Evolutionary conservation across 495 filamentous ascomycete genomes (phyloP).

Genomic region (Astrocystis sublimbata): DNA sequence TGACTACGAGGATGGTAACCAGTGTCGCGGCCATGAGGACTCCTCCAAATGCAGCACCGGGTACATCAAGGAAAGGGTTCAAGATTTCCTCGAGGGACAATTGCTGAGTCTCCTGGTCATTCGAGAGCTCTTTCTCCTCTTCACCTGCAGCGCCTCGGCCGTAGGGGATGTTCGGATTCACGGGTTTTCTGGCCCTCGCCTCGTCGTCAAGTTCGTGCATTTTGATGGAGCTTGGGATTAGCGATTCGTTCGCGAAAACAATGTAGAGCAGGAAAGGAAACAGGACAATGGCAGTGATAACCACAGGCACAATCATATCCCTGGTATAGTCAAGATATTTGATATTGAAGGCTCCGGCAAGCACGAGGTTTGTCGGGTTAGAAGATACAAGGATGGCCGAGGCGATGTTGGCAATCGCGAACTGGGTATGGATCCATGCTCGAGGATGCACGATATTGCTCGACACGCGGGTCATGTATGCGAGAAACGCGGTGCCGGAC

Average conservation of each 20-base stretch:
- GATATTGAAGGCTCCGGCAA: conserved; percentile 66
- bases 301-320: conserved; percentile 68
- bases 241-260: conserved; percentile 59
- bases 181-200: conserved; percentile 51
- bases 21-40: conserved; percentile 63
- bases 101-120: conserved; percentile 51
- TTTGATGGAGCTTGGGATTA: conserved; percentile 63
- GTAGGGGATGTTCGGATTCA: conserved; percentile 68
- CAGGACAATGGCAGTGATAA: conserved; percentile 61
- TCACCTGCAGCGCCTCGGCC: conserved; percentile 57
- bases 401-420: conserved; percentile 65
- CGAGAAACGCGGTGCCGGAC: conserved; percentile 67
- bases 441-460: conserved; percentile 66
- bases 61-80: conserved; percentile 68
- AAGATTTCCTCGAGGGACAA: conserved; percentile 67
- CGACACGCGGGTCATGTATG: conserved; percentile 70
- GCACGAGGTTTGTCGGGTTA: conserved; percentile 71
- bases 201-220: conserved; percentile 66
- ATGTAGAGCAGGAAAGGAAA: conserved; percentile 66
- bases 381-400: conserved; percentile 70
- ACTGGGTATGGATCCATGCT: conserved; percentile 70
- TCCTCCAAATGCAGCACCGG: conserved; percentile 59
- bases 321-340: conserved; percentile 67
- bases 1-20: conserved; percentile 58
- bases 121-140: conserved; percentile 46